A percentile compares a stretch with the other conserved stretches of the same genome.
These are phyloP conservation scores for Exophiala mesophila DNA, from an alignment of 2,329 filamentous ascomycete genomes.

Conservation along the genomic window DNA sequence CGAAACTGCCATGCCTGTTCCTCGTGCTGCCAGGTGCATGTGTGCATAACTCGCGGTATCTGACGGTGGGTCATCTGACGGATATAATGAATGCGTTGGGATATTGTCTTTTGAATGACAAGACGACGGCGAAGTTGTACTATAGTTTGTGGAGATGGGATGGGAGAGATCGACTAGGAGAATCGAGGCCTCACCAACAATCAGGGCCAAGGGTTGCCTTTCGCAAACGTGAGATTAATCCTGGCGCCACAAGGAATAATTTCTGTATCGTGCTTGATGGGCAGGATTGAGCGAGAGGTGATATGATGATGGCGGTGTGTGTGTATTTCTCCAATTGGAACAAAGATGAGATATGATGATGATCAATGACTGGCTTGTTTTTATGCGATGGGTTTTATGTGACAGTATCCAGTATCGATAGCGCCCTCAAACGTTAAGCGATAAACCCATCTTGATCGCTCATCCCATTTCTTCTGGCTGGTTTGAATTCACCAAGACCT, in stretches of 20 bases:
- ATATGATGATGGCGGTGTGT: background rate
- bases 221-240: slow-evolving; percentile 70
- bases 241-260: slow-evolving; percentile 77
- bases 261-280: slow-evolving; percentile 71
- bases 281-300: background rate
- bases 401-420: too few species aligned
- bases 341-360: too few species aligned
- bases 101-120: slow-evolving; percentile 61
- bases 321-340: too few species aligned
- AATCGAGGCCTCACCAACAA: too few species aligned
- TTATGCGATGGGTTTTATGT: too few species aligned
- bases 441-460: too few species aligned
- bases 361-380: too few species aligned
- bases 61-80: slow-evolving; percentile 64
- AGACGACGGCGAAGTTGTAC: slow-evolving; percentile 74
- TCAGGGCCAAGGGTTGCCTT: slow-evolving; percentile 41
- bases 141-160: slow-evolving; percentile 77
- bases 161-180: slow-evolving; percentile 23
- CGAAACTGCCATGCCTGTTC: slow-evolving; percentile 66
- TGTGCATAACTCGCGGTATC: slow-evolving; percentile 83
- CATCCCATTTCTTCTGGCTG: too few species aligned
- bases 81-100: slow-evolving; percentile 74
- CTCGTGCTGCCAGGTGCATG: slow-evolving; percentile 86
- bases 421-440: too few species aligned
- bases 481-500: background rate